Evolutionary conservation across 2,329 filamentous ascomycete species (phyloP).

Genomic region (Epichloe gansuensis): DNA sequence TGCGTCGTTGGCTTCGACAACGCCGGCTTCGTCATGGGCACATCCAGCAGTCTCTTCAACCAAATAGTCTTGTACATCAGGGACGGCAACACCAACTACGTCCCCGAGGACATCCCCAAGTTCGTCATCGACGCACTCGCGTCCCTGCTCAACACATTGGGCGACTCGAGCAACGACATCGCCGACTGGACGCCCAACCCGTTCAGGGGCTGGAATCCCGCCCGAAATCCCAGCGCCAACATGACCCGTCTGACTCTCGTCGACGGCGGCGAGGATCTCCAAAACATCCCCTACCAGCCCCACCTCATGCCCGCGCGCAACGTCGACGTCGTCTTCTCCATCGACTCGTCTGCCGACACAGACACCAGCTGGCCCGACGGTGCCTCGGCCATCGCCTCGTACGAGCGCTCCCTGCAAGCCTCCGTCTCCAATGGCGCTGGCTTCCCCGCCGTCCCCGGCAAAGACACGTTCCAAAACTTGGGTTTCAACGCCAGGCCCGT

Average conservation of each 20-base stretch:
- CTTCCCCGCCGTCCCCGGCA: slow-evolving; percentile 46
- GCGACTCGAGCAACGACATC: slow-evolving; percentile 55
- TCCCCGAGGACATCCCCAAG: slow-evolving; percentile 35
- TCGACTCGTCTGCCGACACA: slow-evolving; percentile 52
- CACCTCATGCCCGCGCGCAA: slow-evolving; percentile 36
- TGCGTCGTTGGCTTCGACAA: slow-evolving; percentile 60
- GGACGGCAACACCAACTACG: slow-evolving; percentile 29
- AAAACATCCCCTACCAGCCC: slow-evolving; percentile 68
- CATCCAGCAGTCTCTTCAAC: slow-evolving; percentile 73
- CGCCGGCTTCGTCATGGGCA: slow-evolving; percentile 68
- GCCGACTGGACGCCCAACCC: slow-evolving; percentile 56
- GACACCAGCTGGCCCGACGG: slow-evolving; percentile 46
- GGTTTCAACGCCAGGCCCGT: slow-evolving; percentile 45
- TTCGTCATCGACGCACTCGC: slow-evolving; percentile 31
- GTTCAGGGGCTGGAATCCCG: slow-evolving; percentile 36
- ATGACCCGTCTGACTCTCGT: slow-evolving; percentile 53
- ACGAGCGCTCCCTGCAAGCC: slow-evolving; percentile 34
- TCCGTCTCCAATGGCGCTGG: slow-evolving; percentile 39
- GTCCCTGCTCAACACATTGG: slow-evolving; percentile 41
- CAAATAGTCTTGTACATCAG: slow-evolving; percentile 54
- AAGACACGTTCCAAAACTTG: slow-evolving; percentile 41
- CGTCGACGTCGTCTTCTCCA: slow-evolving; percentile 51
- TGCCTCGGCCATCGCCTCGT: slow-evolving; percentile 43
- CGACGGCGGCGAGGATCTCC: slow-evolving; percentile 66
- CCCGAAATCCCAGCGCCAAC: slow-evolving; percentile 30